Evolutionary conservation across 2,329 filamentous ascomycete species (phyloP), one percentile per base, ranked within the genome.

Genomic region (Diplocarpon rosae): DNA sequence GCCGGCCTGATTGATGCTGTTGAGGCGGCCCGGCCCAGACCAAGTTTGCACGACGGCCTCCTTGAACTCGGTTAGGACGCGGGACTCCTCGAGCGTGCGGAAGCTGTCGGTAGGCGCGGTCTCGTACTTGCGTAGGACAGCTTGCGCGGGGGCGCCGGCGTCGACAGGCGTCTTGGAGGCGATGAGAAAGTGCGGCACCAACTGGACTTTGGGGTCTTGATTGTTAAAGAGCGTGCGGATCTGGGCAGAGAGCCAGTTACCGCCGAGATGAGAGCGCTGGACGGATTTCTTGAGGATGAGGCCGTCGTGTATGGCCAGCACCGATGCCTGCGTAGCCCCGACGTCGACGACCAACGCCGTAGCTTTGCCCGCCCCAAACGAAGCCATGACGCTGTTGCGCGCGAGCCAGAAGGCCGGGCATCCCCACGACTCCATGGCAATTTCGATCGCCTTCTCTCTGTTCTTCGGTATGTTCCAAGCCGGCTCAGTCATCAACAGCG

Each of bases 361-460:
- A 0, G 90, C 83, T 66, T 95, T 96, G 52, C 92, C 92, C 13
- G 87, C 83, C 14, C 88, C 88, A 62, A 95, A 96, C 15, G 89
- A 85, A 43, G 90, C 81, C 62, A 95, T 75, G 35, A 95, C 89
- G 20, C 90, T 88, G 42, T 81, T 93, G 59, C 86, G 80, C 51
- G 86, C 86, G 49, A 96, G 71, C 75, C 90, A 98, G 65, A 95
- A 96, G 5, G 92, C 92, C 14, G 92, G 92, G 45, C 83, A 84
- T 24, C 87, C 89, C 88, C 92, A 98, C 60, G 80, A 85, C 71
- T 98, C 92, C 82, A 98, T 95, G 48, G 87, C 88, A 51, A 96
- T 80, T 68, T 98, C 92, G 58, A 95, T 90, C 33, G 83, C 82
- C 75, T 92, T 94, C 68, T 98, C 92, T 48, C 93, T 76, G 48